phyloP scores from a whole-genome alignment of 2,329 filamentous ascomycete species.

The Chaetomium sp. region DNA sequence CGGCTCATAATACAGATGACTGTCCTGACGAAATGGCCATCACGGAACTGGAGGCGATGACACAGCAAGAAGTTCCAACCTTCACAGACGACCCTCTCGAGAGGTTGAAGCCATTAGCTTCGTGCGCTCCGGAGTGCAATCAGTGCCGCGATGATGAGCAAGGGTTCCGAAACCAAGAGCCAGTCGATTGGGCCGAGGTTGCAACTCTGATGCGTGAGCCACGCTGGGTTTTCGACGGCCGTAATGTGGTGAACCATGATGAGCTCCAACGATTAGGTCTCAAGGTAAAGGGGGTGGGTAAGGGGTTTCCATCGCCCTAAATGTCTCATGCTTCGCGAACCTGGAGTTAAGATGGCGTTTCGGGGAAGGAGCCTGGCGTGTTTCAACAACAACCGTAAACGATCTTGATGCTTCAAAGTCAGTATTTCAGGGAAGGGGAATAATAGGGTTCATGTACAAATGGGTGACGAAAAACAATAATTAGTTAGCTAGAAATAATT shows the following conservation, averaged over 20 bases:
- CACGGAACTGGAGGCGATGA: constrained; percentile 22
- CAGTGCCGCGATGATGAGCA: constrained; percentile 4
- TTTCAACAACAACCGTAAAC: no score
- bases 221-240: constrained; percentile 23
- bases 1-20: background rate
- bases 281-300: constrained; percentile 20
- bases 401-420: no score
- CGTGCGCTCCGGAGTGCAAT: constrained; percentile 12
- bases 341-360: background rate
- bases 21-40: constrained; percentile 27
- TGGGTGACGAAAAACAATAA: no score
- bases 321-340: background rate
- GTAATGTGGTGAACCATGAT: constrained; percentile 19
- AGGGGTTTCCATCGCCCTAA: constrained; percentile 7
- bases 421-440: no score
- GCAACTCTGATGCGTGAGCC: constrained; percentile 22
- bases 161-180: constrained; percentile 6
- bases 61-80: background rate
- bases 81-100: constrained; percentile 21
- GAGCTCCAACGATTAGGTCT: constrained; percentile 22
- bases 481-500: no score
- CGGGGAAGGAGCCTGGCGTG: no score
- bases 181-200: constrained; percentile 21
- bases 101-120: constrained; percentile 15
- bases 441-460: no score